Evolutionary conservation across 2,329 filamentous ascomycete species (phyloP), one percentile per base, ranked within the genome.

Genomic region (Fusarium cyanostomum): DNA sequence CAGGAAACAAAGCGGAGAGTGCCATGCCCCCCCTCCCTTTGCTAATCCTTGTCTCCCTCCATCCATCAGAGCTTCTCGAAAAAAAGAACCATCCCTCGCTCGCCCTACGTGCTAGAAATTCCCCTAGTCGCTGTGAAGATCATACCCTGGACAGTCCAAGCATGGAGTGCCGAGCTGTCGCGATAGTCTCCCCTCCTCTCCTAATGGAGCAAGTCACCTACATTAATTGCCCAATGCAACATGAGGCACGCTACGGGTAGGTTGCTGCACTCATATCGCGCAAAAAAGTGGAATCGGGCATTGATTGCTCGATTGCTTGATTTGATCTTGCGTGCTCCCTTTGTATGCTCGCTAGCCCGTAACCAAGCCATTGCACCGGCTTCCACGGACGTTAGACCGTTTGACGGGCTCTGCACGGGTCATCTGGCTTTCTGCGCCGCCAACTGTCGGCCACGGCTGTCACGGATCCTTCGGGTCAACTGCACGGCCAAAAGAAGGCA

Each of bases 401-500:
- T 21, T 13, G 26, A 39, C 16, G 28, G 30, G 33, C 51, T 27
- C 27, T 34, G 30, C 41, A 41, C 46, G 43, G 39, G 62, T 67
- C 66, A 66, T 66, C 27, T 55, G 56, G 52, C 35, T 33, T 21
- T 38, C 27, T 41, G 35, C 38, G 43, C 46, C 39, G 34, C 56
- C 57, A 39, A 15, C 34, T 39, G 34, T 38, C 34, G 34, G 46
- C 41, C 49, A 50, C 48, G 37, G 55, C 60, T 67, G 62, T 53
- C 67, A 64, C 67, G 67, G 64, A 62, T 70, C 64, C 59, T 54
- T 59, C 67, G 67, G 67, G 56, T 58, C 56, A 56, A 56, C 53
- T 51, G 57, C 45, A 55, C 49, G 33, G 24, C 30, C 33, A 56
- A 33, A 9, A 11, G 49, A 53, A 26, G 30, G 34, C 48, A 65